phyloP scores from a whole-genome alignment of 2,329 filamentous ascomycete genomes.

The Neospermospora avenae region DNA sequence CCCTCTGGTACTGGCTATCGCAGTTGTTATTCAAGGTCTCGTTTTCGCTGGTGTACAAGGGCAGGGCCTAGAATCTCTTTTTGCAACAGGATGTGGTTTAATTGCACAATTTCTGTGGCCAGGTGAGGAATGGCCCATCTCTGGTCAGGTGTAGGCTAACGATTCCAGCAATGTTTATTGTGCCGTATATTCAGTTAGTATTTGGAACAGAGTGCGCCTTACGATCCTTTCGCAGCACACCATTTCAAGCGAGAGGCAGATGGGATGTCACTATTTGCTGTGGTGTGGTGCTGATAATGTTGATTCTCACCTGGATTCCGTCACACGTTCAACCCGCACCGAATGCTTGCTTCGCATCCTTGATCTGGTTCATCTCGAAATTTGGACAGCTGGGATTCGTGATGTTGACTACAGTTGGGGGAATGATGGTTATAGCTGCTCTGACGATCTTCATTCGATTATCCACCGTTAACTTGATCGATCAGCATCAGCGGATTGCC shows the following conservation, averaged over 20 bases:
- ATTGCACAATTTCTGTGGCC: conserved; percentile 58
- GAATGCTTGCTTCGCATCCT: conserved; percentile 62
- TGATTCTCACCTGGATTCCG: conserved; percentile 56
- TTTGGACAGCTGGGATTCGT: conserved; percentile 58
- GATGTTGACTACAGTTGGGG: conserved; percentile 49
- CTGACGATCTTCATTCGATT: conserved; percentile 55
- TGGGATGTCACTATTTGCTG: conserved; percentile 60
- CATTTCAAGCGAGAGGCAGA: conserved; percentile 56
- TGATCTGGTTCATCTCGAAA: conserved; percentile 64
- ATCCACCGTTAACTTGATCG: conserved; percentile 51
- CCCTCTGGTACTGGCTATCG: conserved; percentile 56
- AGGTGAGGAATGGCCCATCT: conserved; percentile 41
- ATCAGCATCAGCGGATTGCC: conserved; percentile 56
- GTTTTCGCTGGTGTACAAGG: conserved; percentile 56
- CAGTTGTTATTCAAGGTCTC: conserved; percentile 56
- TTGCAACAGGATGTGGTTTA: conserved; percentile 50
- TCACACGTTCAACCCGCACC: conserved; percentile 53
- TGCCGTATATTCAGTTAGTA: conserved; percentile 62
- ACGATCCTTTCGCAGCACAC: conserved; percentile 50
- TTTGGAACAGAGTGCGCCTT: conserved; percentile 61
- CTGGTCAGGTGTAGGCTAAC: conserved; percentile 20
- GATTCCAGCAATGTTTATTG: conserved; percentile 60
- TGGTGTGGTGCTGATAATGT: conserved; percentile 46
- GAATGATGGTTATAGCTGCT: conserved; percentile 48
- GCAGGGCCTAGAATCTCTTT: conserved; percentile 49